These are phyloP conservation scores for Epichloe elymi DNA, from an alignment of 2,329 filamentous ascomycete genomes.

Conservation along the genomic window DNA sequence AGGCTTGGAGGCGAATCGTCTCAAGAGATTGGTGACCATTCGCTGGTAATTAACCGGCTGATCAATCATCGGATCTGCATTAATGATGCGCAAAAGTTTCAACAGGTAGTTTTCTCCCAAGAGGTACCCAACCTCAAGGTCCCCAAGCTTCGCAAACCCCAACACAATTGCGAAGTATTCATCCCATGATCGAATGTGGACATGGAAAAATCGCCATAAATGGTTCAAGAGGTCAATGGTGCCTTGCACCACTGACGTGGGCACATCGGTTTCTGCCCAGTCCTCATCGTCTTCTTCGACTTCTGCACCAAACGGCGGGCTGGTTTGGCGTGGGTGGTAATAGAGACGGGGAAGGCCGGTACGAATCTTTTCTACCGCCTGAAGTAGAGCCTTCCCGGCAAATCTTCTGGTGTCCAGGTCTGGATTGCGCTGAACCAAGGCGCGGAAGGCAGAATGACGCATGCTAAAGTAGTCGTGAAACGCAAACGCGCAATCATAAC, in stretches of 20 bases:
- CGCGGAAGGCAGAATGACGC: constrained; percentile 45
- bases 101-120: constrained; percentile 48
- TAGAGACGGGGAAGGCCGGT: constrained; percentile 33
- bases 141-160: constrained; percentile 51
- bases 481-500: constrained; percentile 39
- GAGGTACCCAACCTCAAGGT: constrained; percentile 42
- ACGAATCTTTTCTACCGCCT: constrained; percentile 40
- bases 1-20: constrained; percentile 35
- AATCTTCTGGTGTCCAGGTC: constrained; percentile 42
- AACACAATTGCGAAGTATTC: constrained; percentile 62
- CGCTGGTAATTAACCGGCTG: constrained; percentile 41
- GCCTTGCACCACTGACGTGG: constrained; percentile 15
- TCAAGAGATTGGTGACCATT: constrained; percentile 38
- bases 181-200: constrained; percentile 53
- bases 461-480: constrained; percentile 48
- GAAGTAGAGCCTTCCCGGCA: constrained; percentile 36
- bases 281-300: constrained; percentile 19
- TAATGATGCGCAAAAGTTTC: constrained; percentile 45
- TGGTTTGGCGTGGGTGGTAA: constrained; percentile 12
- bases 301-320: constrained; percentile 2
- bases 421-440: constrained; percentile 49
- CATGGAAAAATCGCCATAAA: constrained; percentile 51
- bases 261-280: constrained; percentile 5
- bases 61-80: constrained; percentile 40
- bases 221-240: constrained; percentile 36